Percentiles rank a stretch among this genome's conserved stretches.
These are phyloP conservation scores for Fusarium incarnatum DNA, from an alignment of 2,329 filamentous ascomycete species.

Conservation along the genomic window DNA sequence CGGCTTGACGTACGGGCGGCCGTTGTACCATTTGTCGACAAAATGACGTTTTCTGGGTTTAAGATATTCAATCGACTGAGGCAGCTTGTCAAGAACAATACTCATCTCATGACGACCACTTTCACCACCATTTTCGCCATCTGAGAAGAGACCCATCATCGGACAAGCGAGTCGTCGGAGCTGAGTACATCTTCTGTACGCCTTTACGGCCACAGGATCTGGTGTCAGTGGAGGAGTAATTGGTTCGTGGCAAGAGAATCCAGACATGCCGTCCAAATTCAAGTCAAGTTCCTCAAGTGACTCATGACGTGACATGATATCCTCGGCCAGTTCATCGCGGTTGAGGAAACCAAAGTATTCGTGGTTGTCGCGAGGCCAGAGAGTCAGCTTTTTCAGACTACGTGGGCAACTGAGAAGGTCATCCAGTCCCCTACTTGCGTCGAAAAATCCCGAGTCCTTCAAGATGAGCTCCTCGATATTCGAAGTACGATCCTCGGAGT, in stretches of 20 bases:
- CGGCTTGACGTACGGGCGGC: not conserved
- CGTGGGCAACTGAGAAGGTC: not conserved
- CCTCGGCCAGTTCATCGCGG: not conserved
- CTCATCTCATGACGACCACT: not conserved
- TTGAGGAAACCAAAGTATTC: not conserved
- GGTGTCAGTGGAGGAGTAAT: not conserved
- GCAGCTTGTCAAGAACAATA: not conserved
- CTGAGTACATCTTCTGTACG: accelerated
- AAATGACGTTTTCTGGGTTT: not conserved
- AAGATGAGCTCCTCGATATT: not conserved
- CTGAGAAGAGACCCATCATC: not conserved
- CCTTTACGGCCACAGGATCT: not conserved
- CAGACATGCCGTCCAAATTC: not conserved
- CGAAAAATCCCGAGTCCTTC: accelerated
- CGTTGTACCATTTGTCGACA: not conserved
- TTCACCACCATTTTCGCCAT: not conserved
- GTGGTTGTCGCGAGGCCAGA: accelerated
- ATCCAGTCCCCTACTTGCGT: not conserved
- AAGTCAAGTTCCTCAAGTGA: not conserved
- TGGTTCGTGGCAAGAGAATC: accelerated
- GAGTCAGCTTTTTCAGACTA: not conserved
- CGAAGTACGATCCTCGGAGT: not conserved
- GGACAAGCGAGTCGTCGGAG: not conserved
- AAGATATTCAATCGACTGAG: not conserved
- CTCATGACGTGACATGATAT: not conserved